Conservation (phyloP, 345 rosid genomes). For the Eucalyptus victrix region DNA sequence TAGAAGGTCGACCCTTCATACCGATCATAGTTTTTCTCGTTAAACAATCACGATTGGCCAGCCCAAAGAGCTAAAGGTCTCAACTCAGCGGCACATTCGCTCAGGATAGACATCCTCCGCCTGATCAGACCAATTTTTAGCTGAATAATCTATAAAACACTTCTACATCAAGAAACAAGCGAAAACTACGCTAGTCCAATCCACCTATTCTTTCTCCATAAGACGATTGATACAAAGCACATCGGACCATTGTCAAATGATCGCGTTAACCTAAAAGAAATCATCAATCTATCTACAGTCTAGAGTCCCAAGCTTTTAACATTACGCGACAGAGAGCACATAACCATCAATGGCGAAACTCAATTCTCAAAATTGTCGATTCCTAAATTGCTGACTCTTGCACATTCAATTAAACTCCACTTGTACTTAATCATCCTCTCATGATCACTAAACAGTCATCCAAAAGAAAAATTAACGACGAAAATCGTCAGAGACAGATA, state of each 20-base stretch:
- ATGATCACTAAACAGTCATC: background rate
- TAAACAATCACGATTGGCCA: background rate
- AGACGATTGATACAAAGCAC: background rate
- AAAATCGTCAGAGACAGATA: background rate
- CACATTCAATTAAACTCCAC: background rate
- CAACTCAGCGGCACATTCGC: background rate
- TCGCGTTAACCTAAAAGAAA: background rate
- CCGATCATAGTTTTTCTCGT: background rate
- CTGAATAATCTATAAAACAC: background rate
- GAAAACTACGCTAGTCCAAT: background rate
- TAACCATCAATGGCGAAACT: background rate
- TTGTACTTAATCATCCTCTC: background rate
- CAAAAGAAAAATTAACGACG: background rate
- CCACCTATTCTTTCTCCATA: background rate
- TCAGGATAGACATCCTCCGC: background rate
- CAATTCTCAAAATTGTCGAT: background rate
- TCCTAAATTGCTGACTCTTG: background rate
- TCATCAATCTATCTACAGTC: background rate
- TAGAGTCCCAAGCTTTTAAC: background rate
- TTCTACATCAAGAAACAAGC: background rate
- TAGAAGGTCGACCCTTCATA: background rate
- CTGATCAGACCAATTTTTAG: background rate
- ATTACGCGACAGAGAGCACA: background rate
- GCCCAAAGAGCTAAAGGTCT: background rate
- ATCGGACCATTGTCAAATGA: background rate